Base-by-base conservation (phyloP, 2,329 filamentous ascomycete genomes). In the Hymenoscyphus fraxineus region DNA sequence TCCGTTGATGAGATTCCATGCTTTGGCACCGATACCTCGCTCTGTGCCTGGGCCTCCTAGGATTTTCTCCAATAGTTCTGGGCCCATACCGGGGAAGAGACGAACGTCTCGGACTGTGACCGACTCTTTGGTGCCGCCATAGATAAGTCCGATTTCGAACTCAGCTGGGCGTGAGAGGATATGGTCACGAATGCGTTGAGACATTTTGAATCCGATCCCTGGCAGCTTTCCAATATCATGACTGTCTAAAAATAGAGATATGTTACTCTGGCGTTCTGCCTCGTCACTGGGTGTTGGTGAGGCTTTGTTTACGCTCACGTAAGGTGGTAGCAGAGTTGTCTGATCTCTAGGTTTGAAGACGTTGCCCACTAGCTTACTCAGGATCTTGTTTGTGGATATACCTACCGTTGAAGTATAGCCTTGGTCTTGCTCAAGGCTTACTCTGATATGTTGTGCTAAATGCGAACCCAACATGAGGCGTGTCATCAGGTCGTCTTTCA, bases 401-500 rank as follows among this genome's bases (percentile, higher is more conserved):
- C 94, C 94, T 54, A 91, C 93, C 0, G 93, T 94, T 35, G 90
- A 90, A 0, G 93, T 97, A 77, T 94, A 97, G 1, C 92, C 92
- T 72, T 88, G 89, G 57, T 92, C 82, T 57, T 87, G 80, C 72
- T 96, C 90, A 12, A 98, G 80, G 72, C 85, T 84, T 63, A 83
- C 79, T 13, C 94, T 88, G 32, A 98, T 77, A 73, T 94, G 82
- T 38, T 85, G 81, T 5, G 92, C 92, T 39, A 98, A 79, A 77
- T 97, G 92, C 12, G 92, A 95, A 4, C 87, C 93, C 9, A 97
- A 80, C 13, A 89, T 79, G 40, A 97, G 81, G 51, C 90, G 87
- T n/a, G 59, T 67, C 19, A 63, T 64, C 16, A 76, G 66, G 39
- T 66, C 63, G 9, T 68, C 47, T 31, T 69, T 67, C 31, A 44